Percentiles rank a stretch among this genome's conserved stretches.
These are phyloP conservation scores for Ceriops zippeliana DNA, from an alignment of 345 rosid species.

Conservation along the genomic window DNA sequence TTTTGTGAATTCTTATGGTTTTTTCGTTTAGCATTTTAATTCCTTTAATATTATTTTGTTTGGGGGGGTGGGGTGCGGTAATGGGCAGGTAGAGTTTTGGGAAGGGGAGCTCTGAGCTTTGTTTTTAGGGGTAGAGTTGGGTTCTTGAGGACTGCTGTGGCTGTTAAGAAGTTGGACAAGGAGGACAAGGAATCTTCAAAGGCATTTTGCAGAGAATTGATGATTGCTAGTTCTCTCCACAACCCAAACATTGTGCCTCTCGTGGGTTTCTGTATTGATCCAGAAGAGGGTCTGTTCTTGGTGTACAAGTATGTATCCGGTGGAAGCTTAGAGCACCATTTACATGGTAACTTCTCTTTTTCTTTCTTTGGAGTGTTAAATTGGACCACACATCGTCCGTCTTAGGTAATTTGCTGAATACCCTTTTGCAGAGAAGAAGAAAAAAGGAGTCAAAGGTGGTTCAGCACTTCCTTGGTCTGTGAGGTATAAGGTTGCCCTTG, in stretches of 20 bases:
- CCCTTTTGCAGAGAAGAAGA: constrained; percentile 55
- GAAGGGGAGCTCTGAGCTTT: constrained; percentile 92
- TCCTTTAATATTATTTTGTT: constrained; percentile 13
- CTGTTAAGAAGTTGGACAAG: constrained; percentile 78
- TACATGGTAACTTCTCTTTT: constrained; percentile 57
- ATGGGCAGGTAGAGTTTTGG: constrained; percentile 74
- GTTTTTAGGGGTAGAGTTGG: constrained; percentile 86
- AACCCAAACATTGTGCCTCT: constrained; percentile 68
- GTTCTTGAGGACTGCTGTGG: constrained; percentile 61
- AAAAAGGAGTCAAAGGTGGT: constrained; percentile 31
- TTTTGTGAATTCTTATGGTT: constrained; percentile 6
- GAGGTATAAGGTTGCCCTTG: constrained; percentile 78
- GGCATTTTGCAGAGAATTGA: constrained; percentile 86
- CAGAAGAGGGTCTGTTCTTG: constrained; percentile 82
- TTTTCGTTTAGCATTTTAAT: constrained; percentile 7
- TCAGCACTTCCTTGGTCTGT: constrained; percentile 60
- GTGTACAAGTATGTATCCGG: constrained; percentile 90
- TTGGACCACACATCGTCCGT: constrained; percentile 5
- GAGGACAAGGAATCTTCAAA: constrained; percentile 85
- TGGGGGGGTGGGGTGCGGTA: background rate
- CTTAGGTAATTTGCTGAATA: constrained; percentile 18
- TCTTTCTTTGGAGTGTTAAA: background rate
- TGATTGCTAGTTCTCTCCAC: constrained; percentile 90
- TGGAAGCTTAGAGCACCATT: constrained; percentile 76
- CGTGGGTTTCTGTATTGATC: constrained; percentile 83